phyloP scores from a whole-genome alignment of 202 grass and related monocot species.

The Hordeum pubiflorum region DNA sequence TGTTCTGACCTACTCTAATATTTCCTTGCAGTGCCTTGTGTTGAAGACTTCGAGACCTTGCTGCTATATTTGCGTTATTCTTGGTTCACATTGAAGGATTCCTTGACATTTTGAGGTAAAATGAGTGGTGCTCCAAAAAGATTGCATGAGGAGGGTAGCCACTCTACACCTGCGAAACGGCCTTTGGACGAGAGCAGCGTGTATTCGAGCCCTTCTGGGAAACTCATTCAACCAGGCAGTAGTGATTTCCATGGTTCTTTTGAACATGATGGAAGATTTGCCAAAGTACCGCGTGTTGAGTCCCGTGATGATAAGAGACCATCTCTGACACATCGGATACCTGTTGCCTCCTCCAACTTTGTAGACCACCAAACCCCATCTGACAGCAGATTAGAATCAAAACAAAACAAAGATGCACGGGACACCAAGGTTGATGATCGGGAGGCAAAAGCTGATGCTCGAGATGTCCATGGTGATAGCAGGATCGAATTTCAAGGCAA shows the following conservation, averaged over 20 bases:
- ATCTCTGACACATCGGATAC: conserved; percentile 34
- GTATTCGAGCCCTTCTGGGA: conserved; percentile 45
- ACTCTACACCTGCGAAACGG: conserved; percentile 60
- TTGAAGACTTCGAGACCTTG: background rate
- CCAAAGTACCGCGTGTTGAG: conserved; percentile 65
- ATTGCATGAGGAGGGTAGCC: conserved; percentile 60
- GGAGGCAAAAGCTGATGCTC: conserved; percentile 40
- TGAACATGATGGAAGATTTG: conserved; percentile 63
- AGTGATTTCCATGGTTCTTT: conserved; percentile 55
- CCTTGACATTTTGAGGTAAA: conserved; percentile 5
- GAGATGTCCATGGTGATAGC: conserved; percentile 29
- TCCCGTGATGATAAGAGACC: conserved; percentile 71
- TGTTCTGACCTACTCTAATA: background rate
- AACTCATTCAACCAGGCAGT: conserved; percentile 36
- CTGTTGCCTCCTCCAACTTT: conserved; percentile 36
- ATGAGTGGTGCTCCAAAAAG: conserved; percentile 85
- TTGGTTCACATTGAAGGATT: conserved; percentile 2
- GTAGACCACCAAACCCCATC: conserved; percentile 38
- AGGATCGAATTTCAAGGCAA: conserved; percentile 44
- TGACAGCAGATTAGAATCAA: conserved; percentile 53
- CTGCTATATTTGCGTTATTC: background rate
- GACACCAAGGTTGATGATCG: conserved; percentile 44
- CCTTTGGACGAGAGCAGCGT: conserved; percentile 53
- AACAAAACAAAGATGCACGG: conserved; percentile 44
- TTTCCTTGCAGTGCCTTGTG: conserved; percentile 13